These are phyloP conservation scores for Arthrinium puccinioides DNA, from an alignment of 2,329 filamentous ascomycete species.

Conservation along the genomic window DNA sequence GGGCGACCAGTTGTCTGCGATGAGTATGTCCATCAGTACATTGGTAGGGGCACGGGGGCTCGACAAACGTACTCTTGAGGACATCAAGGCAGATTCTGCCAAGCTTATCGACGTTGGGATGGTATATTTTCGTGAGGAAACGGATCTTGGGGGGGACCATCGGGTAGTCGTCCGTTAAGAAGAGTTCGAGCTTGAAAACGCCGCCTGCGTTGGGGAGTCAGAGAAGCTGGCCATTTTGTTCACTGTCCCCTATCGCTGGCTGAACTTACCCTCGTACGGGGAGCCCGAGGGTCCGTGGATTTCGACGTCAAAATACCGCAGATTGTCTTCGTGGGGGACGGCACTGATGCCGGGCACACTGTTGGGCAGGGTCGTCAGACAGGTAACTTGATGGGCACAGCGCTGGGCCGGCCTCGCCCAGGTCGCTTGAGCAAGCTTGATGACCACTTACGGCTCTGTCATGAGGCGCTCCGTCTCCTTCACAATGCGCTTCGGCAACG, in stretches of 20 bases:
- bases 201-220: constrained; percentile 47
- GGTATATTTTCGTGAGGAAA: constrained; percentile 98
- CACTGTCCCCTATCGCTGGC: constrained; percentile 1
- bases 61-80: constrained; percentile 67
- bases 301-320: constrained; percentile 95
- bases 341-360: constrained; percentile 96
- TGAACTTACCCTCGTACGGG: constrained; percentile 81
- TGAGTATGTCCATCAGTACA: constrained; percentile 1
- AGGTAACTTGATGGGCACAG: too few species aligned
- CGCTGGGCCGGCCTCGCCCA: not conserved
- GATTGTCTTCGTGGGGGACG: constrained; percentile 91
- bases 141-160: constrained; percentile 99
- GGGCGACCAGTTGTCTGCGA: constrained; percentile 91
- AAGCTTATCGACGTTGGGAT: constrained; percentile 97
- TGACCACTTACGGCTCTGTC: constrained; percentile 72
- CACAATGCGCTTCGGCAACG: constrained; percentile 91
- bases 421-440: too few species aligned
- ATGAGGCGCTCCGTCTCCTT: constrained; percentile 98
- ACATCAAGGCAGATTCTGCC: constrained; percentile 97
- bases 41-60: constrained; percentile 1
- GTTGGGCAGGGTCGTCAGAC: constrained; percentile 10
- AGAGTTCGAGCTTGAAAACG: constrained; percentile 93
- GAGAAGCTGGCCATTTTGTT: constrained; percentile 2
- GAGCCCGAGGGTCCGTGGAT: constrained; percentile 90
- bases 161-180: constrained; percentile 96